Percentiles rank a stretch among this genome's conserved stretches.
phyloP scores from a whole-genome alignment of 495 filamentous ascomycete species.

The Emericellopsis terricola region DNA sequence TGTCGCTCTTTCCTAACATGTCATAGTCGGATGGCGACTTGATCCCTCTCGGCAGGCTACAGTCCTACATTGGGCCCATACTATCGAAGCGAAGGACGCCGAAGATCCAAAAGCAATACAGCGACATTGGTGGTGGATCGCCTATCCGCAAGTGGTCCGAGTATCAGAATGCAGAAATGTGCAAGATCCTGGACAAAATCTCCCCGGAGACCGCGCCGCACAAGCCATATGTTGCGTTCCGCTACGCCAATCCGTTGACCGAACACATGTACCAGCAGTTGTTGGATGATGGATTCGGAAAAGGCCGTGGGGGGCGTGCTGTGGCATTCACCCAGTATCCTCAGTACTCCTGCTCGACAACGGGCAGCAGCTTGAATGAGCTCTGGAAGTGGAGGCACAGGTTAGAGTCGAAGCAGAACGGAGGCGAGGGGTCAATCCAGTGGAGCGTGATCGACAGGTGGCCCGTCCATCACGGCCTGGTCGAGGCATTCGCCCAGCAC shows the following conservation, averaged over 20 bases:
- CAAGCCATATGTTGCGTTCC: conserved; percentile 97
- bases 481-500: conserved; percentile 80
- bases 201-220: conserved; percentile 90
- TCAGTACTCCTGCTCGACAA: conserved; percentile 98
- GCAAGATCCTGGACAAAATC: conserved; percentile 79
- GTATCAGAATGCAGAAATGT: conserved; percentile 82
- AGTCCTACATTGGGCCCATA: conserved; percentile 75
- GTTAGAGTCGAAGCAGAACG: conserved; percentile 52
- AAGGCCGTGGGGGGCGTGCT: conserved; percentile 70
- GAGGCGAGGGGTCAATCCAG: conserved; percentile 46
- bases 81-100: conserved; percentile 77
- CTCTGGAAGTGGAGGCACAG: conserved; percentile 90
- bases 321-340: conserved; percentile 98
- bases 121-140: conserved; percentile 87
- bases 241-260: conserved; percentile 85
- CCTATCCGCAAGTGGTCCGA: conserved; percentile 98
- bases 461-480: conserved; percentile 78
- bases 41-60: conserved; percentile 87
- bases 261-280: conserved; percentile 77
- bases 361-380: conserved; percentile 90
- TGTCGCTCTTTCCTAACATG: not conserved
- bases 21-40: conserved; percentile 74
- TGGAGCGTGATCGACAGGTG: conserved; percentile 99
- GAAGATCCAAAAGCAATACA: conserved; percentile 90
- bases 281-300: conserved; percentile 75